Percentiles rank a stretch among this genome's conserved stretches.
phyloP scores from a whole-genome alignment of 2,329 filamentous ascomycete species.

The Penicillium sp. region DNA sequence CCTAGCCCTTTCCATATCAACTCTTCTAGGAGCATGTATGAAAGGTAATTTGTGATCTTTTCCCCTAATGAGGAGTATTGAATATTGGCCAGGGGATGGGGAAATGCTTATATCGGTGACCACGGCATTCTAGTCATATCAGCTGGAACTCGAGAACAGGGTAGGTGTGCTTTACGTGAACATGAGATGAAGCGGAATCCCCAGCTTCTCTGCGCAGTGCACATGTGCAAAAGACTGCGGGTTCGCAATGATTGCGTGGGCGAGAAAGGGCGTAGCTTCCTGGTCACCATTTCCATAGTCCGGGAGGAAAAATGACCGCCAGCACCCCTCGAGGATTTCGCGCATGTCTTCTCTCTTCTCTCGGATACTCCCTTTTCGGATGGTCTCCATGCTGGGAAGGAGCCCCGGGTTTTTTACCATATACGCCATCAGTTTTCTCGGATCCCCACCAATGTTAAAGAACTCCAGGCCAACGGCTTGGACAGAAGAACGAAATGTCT shows the following conservation, averaged over 20 bases:
- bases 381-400: constrained; percentile 75
- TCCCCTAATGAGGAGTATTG: neutral
- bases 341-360: constrained; percentile 72
- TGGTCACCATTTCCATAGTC: constrained; percentile 62
- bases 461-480: constrained; percentile 71
- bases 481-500: constrained; percentile 66
- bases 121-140: neutral
- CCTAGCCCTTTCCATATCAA: neutral
- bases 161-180: neutral
- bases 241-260: constrained; percentile 40
- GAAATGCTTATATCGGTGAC: neutral
- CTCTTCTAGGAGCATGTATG: too few species aligned
- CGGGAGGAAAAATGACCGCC: constrained; percentile 61
- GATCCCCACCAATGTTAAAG: constrained; percentile 73
- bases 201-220: constrained; percentile 35
- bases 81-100: neutral
- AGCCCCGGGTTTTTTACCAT: constrained; percentile 88
- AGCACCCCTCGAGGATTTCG: constrained; percentile 73
- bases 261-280: constrained; percentile 38
- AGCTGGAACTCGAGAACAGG: neutral
- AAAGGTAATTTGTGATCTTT: too few species aligned
- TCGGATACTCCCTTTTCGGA: constrained; percentile 73
- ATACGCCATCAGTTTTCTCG: constrained; percentile 75
- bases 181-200: constrained; percentile 36
- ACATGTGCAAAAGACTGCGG: constrained; percentile 40